These are phyloP conservation scores for Iberis pinnata DNA, from an alignment of 345 rosid species.

Conservation along the genomic window DNA sequence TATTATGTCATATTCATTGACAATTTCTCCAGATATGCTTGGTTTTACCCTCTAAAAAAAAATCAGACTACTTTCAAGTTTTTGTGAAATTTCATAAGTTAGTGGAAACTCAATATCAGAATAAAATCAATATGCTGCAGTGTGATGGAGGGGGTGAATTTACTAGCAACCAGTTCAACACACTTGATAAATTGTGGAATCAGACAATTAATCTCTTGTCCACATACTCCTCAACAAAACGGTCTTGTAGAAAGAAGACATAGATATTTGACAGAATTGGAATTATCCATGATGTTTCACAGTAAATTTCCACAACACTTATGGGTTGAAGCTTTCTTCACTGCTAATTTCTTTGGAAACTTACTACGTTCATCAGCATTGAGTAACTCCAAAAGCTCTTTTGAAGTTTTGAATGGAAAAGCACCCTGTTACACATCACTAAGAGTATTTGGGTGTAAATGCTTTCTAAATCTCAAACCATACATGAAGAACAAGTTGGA, in stretches of 20 bases:
- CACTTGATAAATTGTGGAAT: background rate
- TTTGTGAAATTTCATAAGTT: background rate
- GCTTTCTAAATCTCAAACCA: background rate
- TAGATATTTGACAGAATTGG: background rate
- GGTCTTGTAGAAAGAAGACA: background rate
- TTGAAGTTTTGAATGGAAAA: background rate
- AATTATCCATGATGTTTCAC: background rate
- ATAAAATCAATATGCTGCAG: background rate
- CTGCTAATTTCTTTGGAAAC: background rate
- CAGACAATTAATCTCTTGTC: background rate
- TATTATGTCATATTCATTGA: background rate
- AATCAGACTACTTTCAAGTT: background rate
- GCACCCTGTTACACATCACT: background rate
- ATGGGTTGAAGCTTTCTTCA: background rate
- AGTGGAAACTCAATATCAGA: background rate
- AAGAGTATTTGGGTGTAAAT: background rate
- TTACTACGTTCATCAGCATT: background rate
- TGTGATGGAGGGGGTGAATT: background rate
- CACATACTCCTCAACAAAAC: background rate
- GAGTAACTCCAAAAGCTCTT: background rate
- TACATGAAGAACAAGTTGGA: background rate
- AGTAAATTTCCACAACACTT: background rate
- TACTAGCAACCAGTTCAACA: background rate
- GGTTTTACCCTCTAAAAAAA: background rate
- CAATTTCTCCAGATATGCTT: background rate